A percentile compares a stretch with the other conserved stretches of the same genome.
Conservation (phyloP, 768 basidiomycete species). For the Punctularia strigosozonata region DNA sequence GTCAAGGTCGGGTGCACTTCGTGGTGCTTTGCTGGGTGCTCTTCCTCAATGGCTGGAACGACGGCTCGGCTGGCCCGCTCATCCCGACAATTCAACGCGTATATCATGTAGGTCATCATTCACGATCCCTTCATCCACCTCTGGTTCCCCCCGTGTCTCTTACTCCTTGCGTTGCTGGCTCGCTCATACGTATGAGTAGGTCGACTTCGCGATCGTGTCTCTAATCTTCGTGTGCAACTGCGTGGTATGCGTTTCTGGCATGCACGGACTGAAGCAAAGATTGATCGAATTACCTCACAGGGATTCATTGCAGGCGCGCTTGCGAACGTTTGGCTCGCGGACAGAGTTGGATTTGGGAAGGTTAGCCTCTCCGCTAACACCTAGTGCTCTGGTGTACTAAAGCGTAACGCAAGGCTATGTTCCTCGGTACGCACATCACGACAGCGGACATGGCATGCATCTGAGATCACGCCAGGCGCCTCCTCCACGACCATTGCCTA, state of each 20-base stretch:
- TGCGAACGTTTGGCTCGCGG: constrained; percentile 6
- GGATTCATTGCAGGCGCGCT: constrained; percentile 5
- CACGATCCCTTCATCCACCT: background rate
- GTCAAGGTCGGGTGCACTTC: constrained; percentile 6
- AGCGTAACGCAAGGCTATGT: background rate
- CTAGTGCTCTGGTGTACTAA: background rate
- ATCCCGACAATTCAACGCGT: constrained; percentile 20
- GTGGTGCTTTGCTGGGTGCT: background rate
- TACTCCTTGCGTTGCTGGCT: background rate
- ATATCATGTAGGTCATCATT: constrained; percentile 13
- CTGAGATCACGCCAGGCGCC: constrained; percentile 5
- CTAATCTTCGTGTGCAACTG: constrained; percentile 20
- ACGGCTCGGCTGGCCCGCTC: constrained; percentile 23
- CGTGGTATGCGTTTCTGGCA: background rate
- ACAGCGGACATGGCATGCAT: background rate
- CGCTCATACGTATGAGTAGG: background rate
- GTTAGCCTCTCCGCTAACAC: too few species aligned
- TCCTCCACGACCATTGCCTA: constrained; percentile 9
- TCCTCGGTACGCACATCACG: background rate
- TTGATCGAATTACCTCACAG: background rate
- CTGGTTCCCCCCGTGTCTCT: background rate
- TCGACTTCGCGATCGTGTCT: constrained; percentile 19
- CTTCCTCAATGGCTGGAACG: constrained; percentile 21
- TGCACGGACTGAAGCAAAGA: too few species aligned
- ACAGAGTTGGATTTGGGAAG: constrained; percentile 1